Percentiles rank a stretch among this genome's conserved stretches.
Conservation (phyloP, 306 rosid species). For the Purshia tridentata region DNA sequence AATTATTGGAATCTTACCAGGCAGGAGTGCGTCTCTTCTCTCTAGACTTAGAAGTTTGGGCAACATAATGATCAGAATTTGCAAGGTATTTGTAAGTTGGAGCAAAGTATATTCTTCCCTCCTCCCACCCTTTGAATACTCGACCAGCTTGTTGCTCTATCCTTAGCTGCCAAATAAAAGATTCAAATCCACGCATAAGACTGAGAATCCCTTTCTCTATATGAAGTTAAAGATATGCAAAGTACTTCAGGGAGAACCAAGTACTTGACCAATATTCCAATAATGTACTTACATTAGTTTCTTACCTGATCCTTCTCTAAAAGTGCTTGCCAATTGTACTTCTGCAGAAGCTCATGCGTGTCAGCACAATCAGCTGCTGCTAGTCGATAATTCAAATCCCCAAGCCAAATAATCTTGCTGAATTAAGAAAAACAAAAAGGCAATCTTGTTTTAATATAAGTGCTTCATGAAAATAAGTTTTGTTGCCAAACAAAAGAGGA, state of each 20-base stretch:
- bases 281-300: neutral
- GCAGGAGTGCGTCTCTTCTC: constrained; percentile 86
- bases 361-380: constrained; percentile 49
- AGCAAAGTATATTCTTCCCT: constrained; percentile 75
- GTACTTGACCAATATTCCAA: neutral
- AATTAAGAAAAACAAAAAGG: neutral
- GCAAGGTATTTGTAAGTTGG: constrained; percentile 89
- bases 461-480: neutral
- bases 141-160: constrained; percentile 82
- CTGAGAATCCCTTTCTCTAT: neutral
- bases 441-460: neutral
- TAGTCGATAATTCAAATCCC: constrained; percentile 89
- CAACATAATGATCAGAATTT: constrained; percentile 73
- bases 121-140: constrained; percentile 89
- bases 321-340: constrained; percentile 75
- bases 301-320: constrained; percentile 86
- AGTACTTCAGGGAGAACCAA: neutral
- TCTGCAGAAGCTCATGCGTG: constrained; percentile 60
- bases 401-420: constrained; percentile 92
- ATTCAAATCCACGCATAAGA: neutral
- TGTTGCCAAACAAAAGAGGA: neutral
- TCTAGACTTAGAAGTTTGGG: constrained; percentile 57
- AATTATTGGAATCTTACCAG: constrained; percentile 52
- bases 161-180: constrained; percentile 48
- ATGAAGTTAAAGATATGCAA: neutral